These are phyloP conservation scores for Tubosaeta brunneosetosa DNA, from an alignment of 768 basidiomycete species.

Conservation along the genomic window DNA sequence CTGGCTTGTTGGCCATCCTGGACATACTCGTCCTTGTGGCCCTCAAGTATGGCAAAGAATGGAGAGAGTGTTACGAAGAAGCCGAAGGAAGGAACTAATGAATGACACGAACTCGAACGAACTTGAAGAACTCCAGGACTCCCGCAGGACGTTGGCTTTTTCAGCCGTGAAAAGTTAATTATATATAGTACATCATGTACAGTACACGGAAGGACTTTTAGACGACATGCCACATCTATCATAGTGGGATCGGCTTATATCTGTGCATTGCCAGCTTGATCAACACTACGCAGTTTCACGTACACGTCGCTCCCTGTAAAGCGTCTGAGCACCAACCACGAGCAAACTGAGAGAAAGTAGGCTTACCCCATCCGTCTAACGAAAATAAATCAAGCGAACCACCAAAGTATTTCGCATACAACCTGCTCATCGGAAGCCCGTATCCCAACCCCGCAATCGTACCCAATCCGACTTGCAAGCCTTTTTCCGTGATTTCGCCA, in stretches of 20 bases:
- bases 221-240: too few species aligned
- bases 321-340: background rate
- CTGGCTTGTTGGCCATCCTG: conserved; percentile 49
- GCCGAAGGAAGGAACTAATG: background rate
- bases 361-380: conserved; percentile 77
- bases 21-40: conserved; percentile 57
- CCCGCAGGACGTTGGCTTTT: too few species aligned
- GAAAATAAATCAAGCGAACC: conserved; percentile 79
- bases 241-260: conserved; percentile 27
- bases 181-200: too few species aligned
- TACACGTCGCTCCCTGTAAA: conserved; percentile 47
- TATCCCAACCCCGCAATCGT: conserved; percentile 89
- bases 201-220: too few species aligned
- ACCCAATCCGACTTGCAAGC: conserved; percentile 77
- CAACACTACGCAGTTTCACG: conserved; percentile 50
- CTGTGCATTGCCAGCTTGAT: conserved; percentile 48
- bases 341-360: background rate
- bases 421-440: conserved; percentile 74
- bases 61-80: conserved; percentile 40
- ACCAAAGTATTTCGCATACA: conserved; percentile 82
- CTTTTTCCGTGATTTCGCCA: conserved; percentile 72
- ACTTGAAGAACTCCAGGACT: too few species aligned
- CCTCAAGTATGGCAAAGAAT: conserved; percentile 52
- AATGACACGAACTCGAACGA: too few species aligned
- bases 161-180: too few species aligned